These are phyloP conservation scores for Hawksworthiomyces lignivorus DNA, from an alignment of 2,329 filamentous ascomycete genomes.

Conservation along the genomic window DNA sequence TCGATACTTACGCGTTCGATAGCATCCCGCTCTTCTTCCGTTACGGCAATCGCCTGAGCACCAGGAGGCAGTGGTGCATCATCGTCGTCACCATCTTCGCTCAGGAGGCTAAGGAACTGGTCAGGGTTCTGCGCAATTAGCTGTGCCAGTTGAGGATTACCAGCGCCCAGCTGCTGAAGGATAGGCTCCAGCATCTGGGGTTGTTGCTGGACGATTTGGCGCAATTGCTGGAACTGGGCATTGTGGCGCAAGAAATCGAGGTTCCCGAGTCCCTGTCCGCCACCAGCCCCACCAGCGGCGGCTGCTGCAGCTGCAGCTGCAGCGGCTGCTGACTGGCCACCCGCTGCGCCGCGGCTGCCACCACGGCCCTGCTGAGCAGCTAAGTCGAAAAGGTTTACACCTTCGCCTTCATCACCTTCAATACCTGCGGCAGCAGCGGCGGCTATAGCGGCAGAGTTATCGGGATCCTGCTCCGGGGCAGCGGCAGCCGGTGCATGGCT, in stretches of 20 bases:
- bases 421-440: slow-evolving; percentile 33
- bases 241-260: slow-evolving; percentile 93
- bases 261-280: slow-evolving; percentile 55
- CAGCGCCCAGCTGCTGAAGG: slow-evolving; percentile 86
- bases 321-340: slow-evolving; percentile 30
- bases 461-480: slow-evolving; percentile 34
- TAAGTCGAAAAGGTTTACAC: slow-evolving; percentile 86
- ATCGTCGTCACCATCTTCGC: slow-evolving; percentile 81
- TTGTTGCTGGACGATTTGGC: slow-evolving; percentile 94
- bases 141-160: slow-evolving; percentile 89
- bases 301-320: slow-evolving; percentile 36
- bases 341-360: slow-evolving; percentile 33
- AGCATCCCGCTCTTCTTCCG: slow-evolving; percentile 91
- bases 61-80: slow-evolving; percentile 72
- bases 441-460: slow-evolving; percentile 34
- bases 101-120: slow-evolving; percentile 82
- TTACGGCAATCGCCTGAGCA: slow-evolving; percentile 82
- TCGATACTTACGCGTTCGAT: slow-evolving; percentile 75
- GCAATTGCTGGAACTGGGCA: slow-evolving; percentile 94
- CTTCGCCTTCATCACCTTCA: slow-evolving; percentile 53
- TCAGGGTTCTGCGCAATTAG: slow-evolving; percentile 88
- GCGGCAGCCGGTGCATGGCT: slow-evolving; percentile 34
- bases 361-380: slow-evolving; percentile 64
- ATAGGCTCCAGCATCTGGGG: slow-evolving; percentile 98
- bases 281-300: slow-evolving; percentile 41